Conservation (phyloP, 2,329 filamentous ascomycete species). For the Leptographium procerum region DNA sequence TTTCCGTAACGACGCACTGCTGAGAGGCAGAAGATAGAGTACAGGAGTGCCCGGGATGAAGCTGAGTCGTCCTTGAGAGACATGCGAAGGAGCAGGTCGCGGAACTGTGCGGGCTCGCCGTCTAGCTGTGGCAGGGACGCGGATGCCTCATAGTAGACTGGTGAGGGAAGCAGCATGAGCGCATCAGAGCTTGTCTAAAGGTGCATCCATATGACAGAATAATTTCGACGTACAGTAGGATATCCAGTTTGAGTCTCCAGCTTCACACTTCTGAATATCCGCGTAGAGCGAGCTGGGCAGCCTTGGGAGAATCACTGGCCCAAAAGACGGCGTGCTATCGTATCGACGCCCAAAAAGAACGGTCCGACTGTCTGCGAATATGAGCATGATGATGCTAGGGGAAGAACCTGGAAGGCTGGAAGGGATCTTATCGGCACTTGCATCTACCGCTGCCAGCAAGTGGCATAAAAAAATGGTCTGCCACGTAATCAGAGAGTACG, state of each 20-base stretch:
- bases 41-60: conserved; percentile 4
- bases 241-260: not conserved
- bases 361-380: not conserved
- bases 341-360: not conserved
- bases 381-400: not conserved
- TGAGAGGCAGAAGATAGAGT: conserved; percentile 5
- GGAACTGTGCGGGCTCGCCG: conserved; percentile 3
- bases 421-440: not conserved
- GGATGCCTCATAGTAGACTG: conserved; percentile 9
- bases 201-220: too few species aligned
- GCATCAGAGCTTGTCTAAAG: not conserved
- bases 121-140: conserved; percentile 8
- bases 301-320: not conserved
- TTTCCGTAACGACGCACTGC: conserved; percentile 5
- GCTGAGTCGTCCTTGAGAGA: conserved; percentile 5
- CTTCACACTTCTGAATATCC: not conserved
- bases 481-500: not conserved
- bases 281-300: not conserved
- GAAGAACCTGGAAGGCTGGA: not conserved
- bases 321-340: not conserved
- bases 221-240: conserved; percentile 7
- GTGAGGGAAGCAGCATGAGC: not conserved
- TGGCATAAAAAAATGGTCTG: not conserved
- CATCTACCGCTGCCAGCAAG: not conserved
- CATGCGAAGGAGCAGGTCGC: conserved; percentile 10